Base-by-base conservation (phyloP, 2,329 filamentous ascomycete species). In the Pseudonectria foliicola region DNA sequence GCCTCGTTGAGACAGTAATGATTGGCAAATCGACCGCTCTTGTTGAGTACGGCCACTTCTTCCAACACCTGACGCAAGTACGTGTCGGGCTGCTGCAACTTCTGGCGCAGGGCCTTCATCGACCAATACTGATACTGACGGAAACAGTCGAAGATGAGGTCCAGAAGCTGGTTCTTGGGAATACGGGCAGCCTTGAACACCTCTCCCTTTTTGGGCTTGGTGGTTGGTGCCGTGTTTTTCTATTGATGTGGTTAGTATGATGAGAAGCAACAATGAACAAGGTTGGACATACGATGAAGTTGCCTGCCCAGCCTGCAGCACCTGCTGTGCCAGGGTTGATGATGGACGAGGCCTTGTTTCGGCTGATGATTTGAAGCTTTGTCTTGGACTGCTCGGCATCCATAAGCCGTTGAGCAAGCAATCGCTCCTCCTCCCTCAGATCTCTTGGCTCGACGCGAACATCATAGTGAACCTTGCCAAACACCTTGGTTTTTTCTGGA, bases 71-170 rank as follows among this genome's bases (percentile, higher is more conserved):
- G 78, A 35, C 90, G 87, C 42, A 98, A 75, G 59, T 89, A 96
- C n/a, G 83, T 80, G 57, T 96, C 92, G 2, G 92, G 92, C 63
- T 98, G 92, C 40, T 81, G 76, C 26, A 93, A 75, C 41, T 74
- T 68, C 33, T 78, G 71, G 44, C 87, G 86, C 48, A 98, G 75
- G 5, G 83, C 77, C 55, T 86, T 89, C 71, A 96, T 85, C n/a
- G 84, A 80, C 89, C 90, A 98, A 62, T 92, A 96, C 50, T 82
- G 80, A 70, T 84, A 94, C 52, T 83, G 70, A 37, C 81, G 77
- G 77, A 95, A 98, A 56, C 81, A 83, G 31, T 74, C 66, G 67
- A 90, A 88, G 42, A 98, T 80, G 45, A 77, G 74, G 63, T 95
- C 89, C 63, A 94, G 66, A 43, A 98, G 78, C 53, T 92, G 83